Percentiles rank a stretch among this genome's conserved stretches.
Evolutionary conservation across 305 asterid genomes (phyloP).

Genomic region (Stenogyne calaminthoides): DNA sequence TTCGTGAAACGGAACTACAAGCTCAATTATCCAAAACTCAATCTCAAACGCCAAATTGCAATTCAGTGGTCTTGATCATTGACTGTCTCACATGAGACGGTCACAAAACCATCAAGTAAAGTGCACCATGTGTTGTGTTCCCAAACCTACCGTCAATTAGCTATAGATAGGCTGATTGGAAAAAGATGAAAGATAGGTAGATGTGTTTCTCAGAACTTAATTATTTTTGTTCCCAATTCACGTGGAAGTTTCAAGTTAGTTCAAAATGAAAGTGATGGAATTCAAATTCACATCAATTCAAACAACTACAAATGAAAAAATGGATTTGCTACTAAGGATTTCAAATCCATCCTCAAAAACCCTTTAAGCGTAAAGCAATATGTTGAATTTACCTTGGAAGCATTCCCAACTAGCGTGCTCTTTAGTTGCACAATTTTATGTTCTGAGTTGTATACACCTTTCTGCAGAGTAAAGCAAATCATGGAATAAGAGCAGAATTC

Average conservation of each 20-base stretch:
- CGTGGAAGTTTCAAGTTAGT: background rate
- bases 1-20: background rate
- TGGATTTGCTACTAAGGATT: background rate
- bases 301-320: background rate
- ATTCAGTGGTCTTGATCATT: background rate
- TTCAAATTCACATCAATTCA: background rate
- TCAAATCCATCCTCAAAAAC: background rate
- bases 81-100: background rate
- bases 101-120: background rate
- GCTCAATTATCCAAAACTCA: background rate
- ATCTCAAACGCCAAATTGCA: background rate
- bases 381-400: constrained; percentile 51
- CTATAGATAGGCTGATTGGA: background rate
- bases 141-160: background rate
- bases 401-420: constrained; percentile 61
- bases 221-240: background rate
- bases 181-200: background rate
- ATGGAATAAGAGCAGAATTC: background rate
- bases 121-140: background rate
- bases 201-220: background rate
- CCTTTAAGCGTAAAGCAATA: background rate
- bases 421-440: constrained; percentile 49
- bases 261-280: background rate
- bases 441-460: constrained; percentile 51
- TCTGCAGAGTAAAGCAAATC: constrained; percentile 34